Conservation (phyloP, 371 early-diverging fungal genomes). For the Amoeboaphelidium occidentale region DNA sequence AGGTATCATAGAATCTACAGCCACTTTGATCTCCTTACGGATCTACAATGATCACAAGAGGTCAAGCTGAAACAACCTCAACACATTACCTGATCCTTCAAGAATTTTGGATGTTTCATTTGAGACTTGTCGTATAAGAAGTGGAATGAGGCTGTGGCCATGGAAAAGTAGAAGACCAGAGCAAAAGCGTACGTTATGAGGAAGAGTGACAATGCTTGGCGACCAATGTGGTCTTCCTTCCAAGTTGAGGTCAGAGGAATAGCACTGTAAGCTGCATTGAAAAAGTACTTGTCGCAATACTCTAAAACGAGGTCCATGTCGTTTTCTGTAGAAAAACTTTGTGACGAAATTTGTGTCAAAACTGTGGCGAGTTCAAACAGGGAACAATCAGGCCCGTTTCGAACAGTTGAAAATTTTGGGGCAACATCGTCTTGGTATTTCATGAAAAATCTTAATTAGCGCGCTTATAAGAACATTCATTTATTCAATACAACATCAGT, state of each 20-base stretch:
- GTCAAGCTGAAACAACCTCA: background rate
- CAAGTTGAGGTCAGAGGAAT: conserved; percentile 11
- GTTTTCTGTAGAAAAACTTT: too few relatives aligned
- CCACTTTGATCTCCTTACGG: conserved; percentile 49
- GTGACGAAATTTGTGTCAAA: too few relatives aligned
- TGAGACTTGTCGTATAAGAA: conserved; percentile 62
- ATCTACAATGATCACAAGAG: conserved; percentile 11
- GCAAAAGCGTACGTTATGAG: conserved; percentile 40
- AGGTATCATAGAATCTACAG: conserved; percentile 44
- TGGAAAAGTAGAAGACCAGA: conserved; percentile 44
- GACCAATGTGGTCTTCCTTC: conserved; percentile 30
- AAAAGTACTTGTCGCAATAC: conserved; percentile 25
- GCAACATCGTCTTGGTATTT: too few relatives aligned
- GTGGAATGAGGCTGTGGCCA: conserved; percentile 46
- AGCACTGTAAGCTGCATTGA: conserved; percentile 26
- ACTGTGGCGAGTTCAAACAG: too few relatives aligned
- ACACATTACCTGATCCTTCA: conserved; percentile 37
- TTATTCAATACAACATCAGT: too few relatives aligned
- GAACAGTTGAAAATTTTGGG: too few relatives aligned
- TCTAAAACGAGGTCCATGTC: conserved; percentile 52
- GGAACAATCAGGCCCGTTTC: too few relatives aligned
- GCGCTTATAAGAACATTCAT: too few relatives aligned
- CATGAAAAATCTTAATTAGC: too few relatives aligned
- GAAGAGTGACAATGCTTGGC: conserved; percentile 41
- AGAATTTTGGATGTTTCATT: conserved; percentile 70